Percentiles rank a stretch among this genome's conserved stretches.
phyloP scores from a whole-genome alignment of 2,329 filamentous ascomycete genomes.

The Bipolaris victoriae region DNA sequence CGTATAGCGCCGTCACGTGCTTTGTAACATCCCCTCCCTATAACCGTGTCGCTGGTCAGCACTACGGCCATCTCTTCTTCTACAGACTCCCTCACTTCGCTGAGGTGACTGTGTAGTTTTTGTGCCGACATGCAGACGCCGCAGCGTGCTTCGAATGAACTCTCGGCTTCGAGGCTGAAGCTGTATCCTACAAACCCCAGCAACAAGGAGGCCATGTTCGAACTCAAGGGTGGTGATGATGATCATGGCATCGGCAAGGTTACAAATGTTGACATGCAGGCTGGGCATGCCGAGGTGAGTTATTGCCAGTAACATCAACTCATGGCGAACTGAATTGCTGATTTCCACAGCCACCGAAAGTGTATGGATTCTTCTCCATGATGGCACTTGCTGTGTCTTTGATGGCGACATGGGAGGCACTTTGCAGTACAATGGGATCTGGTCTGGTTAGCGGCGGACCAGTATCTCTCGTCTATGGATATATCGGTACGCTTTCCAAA shows the following conservation, averaged over 20 bases:
- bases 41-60: not conserved
- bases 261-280: not conserved
- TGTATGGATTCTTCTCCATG: constrained; percentile 5
- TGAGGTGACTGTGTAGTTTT: not conserved
- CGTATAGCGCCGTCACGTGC: no score
- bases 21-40: not conserved
- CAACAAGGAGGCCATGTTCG: not conserved
- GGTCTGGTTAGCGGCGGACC: constrained; percentile 12
- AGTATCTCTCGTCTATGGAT: constrained; percentile 13
- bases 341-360: constrained; percentile 14
- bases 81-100: not conserved
- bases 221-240: not conserved
- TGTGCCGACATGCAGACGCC: not conserved
- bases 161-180: not conserved
- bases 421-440: constrained; percentile 12
- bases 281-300: not conserved
- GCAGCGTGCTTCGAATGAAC: not conserved
- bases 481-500: constrained; percentile 4
- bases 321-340: not conserved
- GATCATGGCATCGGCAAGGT: not conserved
- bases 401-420: constrained; percentile 17
- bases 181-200: not conserved
- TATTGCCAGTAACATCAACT: not conserved
- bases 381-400: constrained; percentile 9
- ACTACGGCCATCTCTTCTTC: not conserved